Evolutionary conservation across 1,284 basidiomycete species (phyloP), one percentile per base, ranked within the genome.

Genomic region (Cryptococcus floricola): DNA sequence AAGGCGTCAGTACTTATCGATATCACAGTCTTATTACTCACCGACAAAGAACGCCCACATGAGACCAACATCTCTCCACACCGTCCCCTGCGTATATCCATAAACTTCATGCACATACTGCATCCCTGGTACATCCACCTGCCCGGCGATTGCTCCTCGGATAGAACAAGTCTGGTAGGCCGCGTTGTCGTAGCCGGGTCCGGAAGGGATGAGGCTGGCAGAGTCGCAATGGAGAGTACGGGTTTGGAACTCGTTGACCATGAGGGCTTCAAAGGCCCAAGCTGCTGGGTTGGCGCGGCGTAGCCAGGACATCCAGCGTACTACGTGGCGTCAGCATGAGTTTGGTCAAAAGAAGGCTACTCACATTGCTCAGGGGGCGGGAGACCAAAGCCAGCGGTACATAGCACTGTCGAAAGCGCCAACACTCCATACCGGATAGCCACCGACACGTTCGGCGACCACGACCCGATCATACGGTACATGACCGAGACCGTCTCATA

Each of bases 41-140:
- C 31, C 31, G 31, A 31, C 31, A 31, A 31, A 31, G 31, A 31
- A 31, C 2, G 31, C 31, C 87, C 8, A 95, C 83, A 61, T 90
- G 81, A 66, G 91, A 82, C 54, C 69, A 5, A 79, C 71, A 55
- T 78, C 71, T 51, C 71, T 67, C 76, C 77, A 80, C 37, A 31
- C 10, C 31, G 31, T 31, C 31, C 31, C 31, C 10, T 31, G 31
- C 31, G 31, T 31, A 10, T 31, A 31, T 31, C 31, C 31, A 31
- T 31, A 31, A 10, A 31, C 31, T 31, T 31, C 31, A 10, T 31
- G 31, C 31, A 31, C 31, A 10, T 31, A 31, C 31, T 31, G 31
- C 31, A 31, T 31, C 31, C 31, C 31, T 31, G 31, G 31, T 10
- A 31, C 31, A 31, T 31, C 31, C 31, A 31, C 31, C 31, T 31